Base-by-base conservation (phyloP, 2,329 filamentous ascomycete genomes). In the Cadophora gregata region DNA sequence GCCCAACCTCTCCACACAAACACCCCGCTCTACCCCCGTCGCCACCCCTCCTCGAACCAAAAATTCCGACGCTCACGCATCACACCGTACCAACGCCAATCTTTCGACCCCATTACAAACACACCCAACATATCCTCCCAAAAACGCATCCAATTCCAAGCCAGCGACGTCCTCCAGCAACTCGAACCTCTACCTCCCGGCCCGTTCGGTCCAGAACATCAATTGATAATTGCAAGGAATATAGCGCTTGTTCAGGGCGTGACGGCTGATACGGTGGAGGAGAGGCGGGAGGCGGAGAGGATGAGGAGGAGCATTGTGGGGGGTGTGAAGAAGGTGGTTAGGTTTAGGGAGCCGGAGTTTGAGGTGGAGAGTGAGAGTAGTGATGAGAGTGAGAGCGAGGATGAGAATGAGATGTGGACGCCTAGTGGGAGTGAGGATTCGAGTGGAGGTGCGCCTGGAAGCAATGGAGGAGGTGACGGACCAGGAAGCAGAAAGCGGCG, bases 271-370 rank as follows among this genome's bases (percentile, higher is more conserved):
- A 24, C 31, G 47, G 12, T 27, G 29, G 4, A 19, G n/a, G 59
- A 38, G 24, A 29, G 45, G 55, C 45, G 31, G 55, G 47, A 27
- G 24, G 55, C 24, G 25, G 53, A 47, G 62, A 48, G 29, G 55
- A 42, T 7, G 27, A 38, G 59, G 21, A 50, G 59, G 24, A 47
- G 10, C 29, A 62, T 62, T 25, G 27, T 24, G 47, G 42, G 21
- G 29, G 14, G 9, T 6, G 47, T 10, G 16, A 29, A 21, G 45
- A 31, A 14, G 47, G 45, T 3, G 27, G 12, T 51, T 27, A 36
- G 59, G 59, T 10, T 33, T 12, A 24, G 16, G 31, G 21, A 36
- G 31, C 42, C 45, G 25, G 27, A 7, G 3, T 19, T 27, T 14
- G 48, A 16, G 8, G 19, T 29, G 19, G 29, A 55, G 12, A 4